These are phyloP conservation scores for Coemansia pectinata DNA, from an alignment of 192 early-diverging fungal species.

Conservation along the genomic window DNA sequence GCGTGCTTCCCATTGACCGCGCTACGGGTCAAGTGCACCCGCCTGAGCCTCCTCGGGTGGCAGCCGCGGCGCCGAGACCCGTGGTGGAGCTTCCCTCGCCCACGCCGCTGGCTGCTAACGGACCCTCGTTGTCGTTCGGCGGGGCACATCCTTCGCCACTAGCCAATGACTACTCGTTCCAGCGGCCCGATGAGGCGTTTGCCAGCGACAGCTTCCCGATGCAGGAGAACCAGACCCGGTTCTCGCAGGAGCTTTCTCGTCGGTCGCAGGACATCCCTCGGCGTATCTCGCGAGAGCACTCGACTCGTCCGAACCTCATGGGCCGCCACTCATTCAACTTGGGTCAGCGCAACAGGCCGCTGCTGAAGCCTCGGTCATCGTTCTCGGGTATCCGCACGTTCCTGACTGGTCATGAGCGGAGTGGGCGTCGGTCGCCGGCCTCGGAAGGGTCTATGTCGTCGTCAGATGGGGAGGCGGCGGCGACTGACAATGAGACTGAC, in stretches of 20 bases:
- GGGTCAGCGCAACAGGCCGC: conserved; percentile 10
- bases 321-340: conserved; percentile 36
- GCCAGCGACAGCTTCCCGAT: conserved; percentile 39
- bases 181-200: conserved; percentile 49
- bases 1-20: conserved; percentile 31
- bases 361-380: conserved; percentile 30
- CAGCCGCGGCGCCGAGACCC: background rate
- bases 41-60: background rate
- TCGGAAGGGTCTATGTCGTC: conserved; percentile 18
- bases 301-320: background rate
- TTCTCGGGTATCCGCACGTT: conserved; percentile 35
- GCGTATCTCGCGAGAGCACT: conserved; percentile 12
- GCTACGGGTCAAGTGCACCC: background rate
- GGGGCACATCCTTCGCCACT: background rate
- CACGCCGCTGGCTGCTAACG: background rate
- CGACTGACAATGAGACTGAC: conserved; percentile 8
- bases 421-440: background rate
- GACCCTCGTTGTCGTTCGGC: conserved; percentile 28
- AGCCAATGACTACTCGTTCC: conserved; percentile 38
- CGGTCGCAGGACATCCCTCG: conserved; percentile 26
- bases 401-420: conserved; percentile 14
- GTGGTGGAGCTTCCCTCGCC: background rate
- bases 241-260: conserved; percentile 24
- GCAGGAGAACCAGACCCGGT: conserved; percentile 37
- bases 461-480: conserved; percentile 15